phyloP scores from a whole-genome alignment of 805 yeast genomes.

The Kodamaea lidongshanica region DNA sequence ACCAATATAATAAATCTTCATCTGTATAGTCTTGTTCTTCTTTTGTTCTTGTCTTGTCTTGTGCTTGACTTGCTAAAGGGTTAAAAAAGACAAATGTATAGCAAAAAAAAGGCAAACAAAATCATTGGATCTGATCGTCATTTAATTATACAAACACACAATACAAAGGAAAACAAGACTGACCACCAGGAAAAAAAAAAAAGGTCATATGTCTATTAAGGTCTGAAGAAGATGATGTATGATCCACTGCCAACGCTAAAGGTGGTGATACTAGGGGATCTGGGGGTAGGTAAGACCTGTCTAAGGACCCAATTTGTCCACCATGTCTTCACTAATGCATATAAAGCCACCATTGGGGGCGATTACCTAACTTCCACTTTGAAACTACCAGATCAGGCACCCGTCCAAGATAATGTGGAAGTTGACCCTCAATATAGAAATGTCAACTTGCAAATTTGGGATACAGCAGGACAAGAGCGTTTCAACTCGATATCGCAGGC shows the following conservation, averaged over 20 bases:
- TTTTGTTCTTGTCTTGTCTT: not conserved
- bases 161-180: too few relatives aligned
- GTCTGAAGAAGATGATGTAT: too few relatives aligned
- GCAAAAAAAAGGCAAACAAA: too few relatives aligned
- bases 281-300: conserved; percentile 57
- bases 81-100: too few relatives aligned
- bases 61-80: not conserved
- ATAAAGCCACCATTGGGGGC: conserved; percentile 55
- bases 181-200: too few relatives aligned
- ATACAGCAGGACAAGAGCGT: conserved; percentile 44
- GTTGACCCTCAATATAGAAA: conserved; percentile 5
- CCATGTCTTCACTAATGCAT: conserved; percentile 49
- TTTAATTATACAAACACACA: too few relatives aligned
- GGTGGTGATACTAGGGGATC: conserved; percentile 53
- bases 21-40: conserved; percentile 19
- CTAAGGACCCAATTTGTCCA: conserved; percentile 50
- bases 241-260: conserved; percentile 26
- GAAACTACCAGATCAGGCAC: conserved; percentile 1
- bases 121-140: too few relatives aligned
- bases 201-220: too few relatives aligned
- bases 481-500: conserved; percentile 47
- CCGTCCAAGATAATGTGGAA: conserved; percentile 3
- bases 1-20: conserved; percentile 92
- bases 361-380: conserved; percentile 46
- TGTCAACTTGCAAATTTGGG: conserved; percentile 51